Base-by-base conservation (phyloP, 768 basidiomycete genomes). In the Sistotremastrum suecicum region DNA sequence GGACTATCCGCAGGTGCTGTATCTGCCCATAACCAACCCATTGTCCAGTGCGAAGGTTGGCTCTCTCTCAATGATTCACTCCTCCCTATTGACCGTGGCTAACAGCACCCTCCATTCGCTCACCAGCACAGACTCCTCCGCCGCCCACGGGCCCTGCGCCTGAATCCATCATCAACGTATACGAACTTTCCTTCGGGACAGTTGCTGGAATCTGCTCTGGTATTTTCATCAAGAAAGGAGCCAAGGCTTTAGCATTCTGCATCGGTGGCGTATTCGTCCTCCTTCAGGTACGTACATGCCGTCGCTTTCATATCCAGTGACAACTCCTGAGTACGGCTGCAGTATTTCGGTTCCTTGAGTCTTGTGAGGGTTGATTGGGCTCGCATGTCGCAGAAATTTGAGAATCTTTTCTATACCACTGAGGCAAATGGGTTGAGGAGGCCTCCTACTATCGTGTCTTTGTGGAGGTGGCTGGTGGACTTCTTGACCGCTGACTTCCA, bases 401-500 rank as follows among this genome's bases (percentile, higher is more conserved):
- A 90, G 57, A 72, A 72, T 46, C 50, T 74, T 35, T 80, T 89
- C 59, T 78, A 87, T 59, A 76, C 74, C 4, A 72, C 60, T 10
- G 78, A 86, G 40, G 63, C 68, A 5, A 60, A 66, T 0, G 82
- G 81, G 2, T 58, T 58, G 7, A 69, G 58, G 49, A 70, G 63
- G 42, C 70, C 87, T 3, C 83, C 85, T 2, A 86, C 75, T 3
- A 60, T 87, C 44, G 58, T 60, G 12, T 73, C 78, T 2, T 56
- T 83, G 29, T 87, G 83, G 74, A 69, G 58, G 36, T 78, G 79
- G 72, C 52, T 80, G 28, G 60, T 83, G 28, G 68, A 87, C 61
- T 95, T 97, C 65, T 63, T 97, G 60, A 86, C 84, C 0, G 85
- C 90, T 5, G 88, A 95, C 58, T 92, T 97, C 63, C 92, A 90